Base-by-base conservation (phyloP, 2,329 filamentous ascomycete species). In the Elsinoe fawcettii region DNA sequence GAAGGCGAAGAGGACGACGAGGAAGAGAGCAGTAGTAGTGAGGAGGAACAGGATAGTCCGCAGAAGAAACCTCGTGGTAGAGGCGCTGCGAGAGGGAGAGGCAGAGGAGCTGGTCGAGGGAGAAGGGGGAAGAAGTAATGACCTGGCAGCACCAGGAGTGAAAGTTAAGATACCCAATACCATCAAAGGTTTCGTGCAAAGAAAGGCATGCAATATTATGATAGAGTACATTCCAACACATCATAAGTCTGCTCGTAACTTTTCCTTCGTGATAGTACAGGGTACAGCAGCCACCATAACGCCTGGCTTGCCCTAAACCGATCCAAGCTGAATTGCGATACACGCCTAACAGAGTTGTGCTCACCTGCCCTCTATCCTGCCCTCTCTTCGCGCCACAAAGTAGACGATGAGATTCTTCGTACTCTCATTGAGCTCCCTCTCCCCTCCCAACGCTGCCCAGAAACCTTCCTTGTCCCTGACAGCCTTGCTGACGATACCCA, bases 391-490 rank as follows among this genome's bases (percentile, higher is more conserved):
- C 36, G 86, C 85, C 64, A 90, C 84, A 69, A 89, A 90, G 67
- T 90, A 90, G 14, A 85, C 88, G 62, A 90, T 84, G 59, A 90
- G 70, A 64, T 84, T 89, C 74, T 87, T 82, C n/a, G 85, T 83
- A 63, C 88, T 85, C 60, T 88, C 85, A 66, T 80, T 79, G 34
- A 87, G 76, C 1, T 70, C 72, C 12, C 32, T 37, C 49, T 59
- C 62, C 8, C 74, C 78, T 58, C 77, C 80, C 64, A 90, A 75
- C 22, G 79, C 78, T 32, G 78, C 79, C 87, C 87, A 92, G 67
- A 91, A 91, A 27, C 67, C 70, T 14, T 58, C 60, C 56, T 74
- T 74, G 32, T 71, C 69, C 18, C 32, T 23, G 12, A 53, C 30
- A 14, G 49, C 49, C 18, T 53, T 53, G 30, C 30, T 53, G 8